Evolutionary conservation across 2,329 filamentous ascomycete species (phyloP).

Genomic region (Cercospora sp.): DNA sequence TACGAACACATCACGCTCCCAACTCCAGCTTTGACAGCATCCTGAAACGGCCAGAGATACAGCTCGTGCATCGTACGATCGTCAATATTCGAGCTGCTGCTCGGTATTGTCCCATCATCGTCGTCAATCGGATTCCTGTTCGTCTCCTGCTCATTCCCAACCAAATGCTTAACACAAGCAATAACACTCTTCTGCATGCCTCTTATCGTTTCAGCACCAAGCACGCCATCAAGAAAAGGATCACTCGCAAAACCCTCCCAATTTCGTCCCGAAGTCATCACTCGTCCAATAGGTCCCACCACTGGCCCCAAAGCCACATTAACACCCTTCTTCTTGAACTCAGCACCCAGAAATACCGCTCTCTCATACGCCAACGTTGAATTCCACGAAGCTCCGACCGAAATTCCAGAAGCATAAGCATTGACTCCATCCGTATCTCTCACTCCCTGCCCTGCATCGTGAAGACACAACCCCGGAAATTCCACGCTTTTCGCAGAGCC

Average conservation of each 20-base stretch:
- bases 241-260: conserved; percentile 76
- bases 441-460: conserved; percentile 47
- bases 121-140: conserved; percentile 48
- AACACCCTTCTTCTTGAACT: conserved; percentile 55
- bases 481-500: conserved; percentile 39
- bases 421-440: conserved; percentile 48
- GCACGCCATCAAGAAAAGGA: conserved; percentile 61
- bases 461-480: conserved; percentile 46
- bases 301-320: conserved; percentile 69
- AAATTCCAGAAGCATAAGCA: conserved; percentile 47
- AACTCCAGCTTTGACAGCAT: conserved; percentile 50
- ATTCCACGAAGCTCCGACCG: conserved; percentile 54
- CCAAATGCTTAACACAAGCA: conserved; percentile 59
- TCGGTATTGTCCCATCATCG: conserved; percentile 29
- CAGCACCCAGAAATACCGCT: conserved; percentile 56
- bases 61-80: conserved; percentile 69
- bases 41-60: conserved; percentile 59
- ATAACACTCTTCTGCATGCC: conserved; percentile 62
- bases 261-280: conserved; percentile 66
- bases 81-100: conserved; percentile 57
- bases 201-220: conserved; percentile 53
- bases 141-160: conserved; percentile 53
- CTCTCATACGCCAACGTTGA: conserved; percentile 54
- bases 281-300: conserved; percentile 68
- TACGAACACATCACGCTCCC: conserved; percentile 47